Evolutionary conservation across 148 eudicot genomes (phyloP), one percentile per base, ranked within the genome.

Genomic region (Oxyria digyna): DNA sequence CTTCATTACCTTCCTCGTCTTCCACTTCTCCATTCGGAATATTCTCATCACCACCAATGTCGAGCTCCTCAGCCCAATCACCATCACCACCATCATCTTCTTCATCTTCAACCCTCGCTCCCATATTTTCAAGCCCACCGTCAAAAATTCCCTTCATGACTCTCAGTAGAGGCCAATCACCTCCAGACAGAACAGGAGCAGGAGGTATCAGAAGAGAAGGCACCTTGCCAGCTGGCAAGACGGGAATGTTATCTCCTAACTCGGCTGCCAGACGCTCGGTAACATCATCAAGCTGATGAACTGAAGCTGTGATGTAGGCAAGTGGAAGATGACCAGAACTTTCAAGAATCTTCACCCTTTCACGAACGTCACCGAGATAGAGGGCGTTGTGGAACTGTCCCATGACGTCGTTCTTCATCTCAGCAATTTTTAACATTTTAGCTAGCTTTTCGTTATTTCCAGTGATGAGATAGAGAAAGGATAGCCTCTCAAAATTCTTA

Each of bases 361-460:
- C 93, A 31, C 74, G 63, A 24, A 87, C 74, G 74, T 87, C 87
- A 62, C 93, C 93, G 43, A 87, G 84, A 74, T 87, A 87, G 42
- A 87, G 80, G 52, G 93, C 89, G 27, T 87, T 87, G 67, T 87
- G 93, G 71, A 87, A 87, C 75, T 88, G 94, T 37, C 94, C 94
- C 94, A 88, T 88, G 26, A 88, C 89, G 72, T 88, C 94, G 57
- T 81, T 84, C 75, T 85, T 85, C 66, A 79, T 83, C 72, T 88
- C 94, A 10, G 94, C 94, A 74, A 88, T 88, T 78, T 85, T 88
- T 73, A 88, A 77, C 94, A 88, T 88, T 77, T 85, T 88, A 24
- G 84, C 71, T 6, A 84, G 73, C 69, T 88, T 88, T 1, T 88
- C 94, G 43, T 50, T 72, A 65, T 83, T 88, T 26, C 94, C 94